phyloP scores from a whole-genome alignment of 495 filamentous ascomycete species.

The Tuber umbilicatum region DNA sequence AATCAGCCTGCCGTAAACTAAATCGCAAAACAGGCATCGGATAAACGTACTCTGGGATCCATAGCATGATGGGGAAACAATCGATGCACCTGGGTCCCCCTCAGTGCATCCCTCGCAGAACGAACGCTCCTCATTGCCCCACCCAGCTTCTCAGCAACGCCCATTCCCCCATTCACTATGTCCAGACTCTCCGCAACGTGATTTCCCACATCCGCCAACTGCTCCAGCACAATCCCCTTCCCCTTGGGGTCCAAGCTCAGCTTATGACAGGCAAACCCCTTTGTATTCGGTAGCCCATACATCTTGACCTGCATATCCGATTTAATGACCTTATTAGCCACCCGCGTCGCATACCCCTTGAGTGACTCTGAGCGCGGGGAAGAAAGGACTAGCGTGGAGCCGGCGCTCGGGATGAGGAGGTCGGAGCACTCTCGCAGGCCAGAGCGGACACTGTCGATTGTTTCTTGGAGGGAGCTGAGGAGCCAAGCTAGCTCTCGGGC shows the following conservation, averaged over 20 bases:
- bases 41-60: slow-evolving; percentile 27
- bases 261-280: slow-evolving; percentile 22
- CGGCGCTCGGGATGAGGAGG: slow-evolving; percentile 62
- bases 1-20: background rate
- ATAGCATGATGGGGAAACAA: slow-evolving; percentile 40
- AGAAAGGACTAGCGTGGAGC: slow-evolving; percentile 78
- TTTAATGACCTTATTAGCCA: slow-evolving; percentile 68
- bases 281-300: slow-evolving; percentile 21
- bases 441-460: slow-evolving; percentile 66
- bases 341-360: slow-evolving; percentile 82
- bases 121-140: slow-evolving; percentile 17
- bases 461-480: slow-evolving; percentile 66
- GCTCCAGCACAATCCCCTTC: slow-evolving; percentile 27
- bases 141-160: background rate
- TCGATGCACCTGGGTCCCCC: slow-evolving; percentile 15
- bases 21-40: too few relatives aligned
- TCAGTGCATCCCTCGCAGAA: slow-evolving; percentile 32
- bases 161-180: slow-evolving; percentile 9
- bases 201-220: slow-evolving; percentile 37
- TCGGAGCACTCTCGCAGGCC: slow-evolving; percentile 83
- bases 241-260: slow-evolving; percentile 18
- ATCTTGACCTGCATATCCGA: slow-evolving; percentile 47
- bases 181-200: slow-evolving; percentile 22
- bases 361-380: slow-evolving; percentile 81
- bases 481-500: slow-evolving; percentile 78